These are phyloP conservation scores for Metschnikowia reukaufii DNA, from an alignment of 805 yeast genomes.

Conservation along the genomic window DNA sequence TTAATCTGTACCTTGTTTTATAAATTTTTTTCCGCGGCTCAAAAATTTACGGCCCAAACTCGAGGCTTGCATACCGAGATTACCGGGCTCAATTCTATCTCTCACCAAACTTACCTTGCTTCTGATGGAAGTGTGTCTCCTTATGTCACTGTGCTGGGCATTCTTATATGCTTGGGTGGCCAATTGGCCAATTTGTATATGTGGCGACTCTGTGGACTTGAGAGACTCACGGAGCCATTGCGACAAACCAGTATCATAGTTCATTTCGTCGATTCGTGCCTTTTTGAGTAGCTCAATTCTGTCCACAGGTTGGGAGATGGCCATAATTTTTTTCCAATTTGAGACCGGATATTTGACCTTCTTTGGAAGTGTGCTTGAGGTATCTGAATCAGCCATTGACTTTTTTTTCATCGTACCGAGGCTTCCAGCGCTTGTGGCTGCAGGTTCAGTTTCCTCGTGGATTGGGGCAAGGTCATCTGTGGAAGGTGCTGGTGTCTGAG, in stretches of 20 bases:
- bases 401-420: background rate
- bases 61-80: constrained; percentile 50
- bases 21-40: constrained; percentile 54
- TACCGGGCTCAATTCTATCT: constrained; percentile 44
- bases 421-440: background rate
- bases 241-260: constrained; percentile 56
- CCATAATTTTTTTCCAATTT: constrained; percentile 44
- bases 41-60: constrained; percentile 55
- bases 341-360: constrained; percentile 30
- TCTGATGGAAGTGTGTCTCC: constrained; percentile 41
- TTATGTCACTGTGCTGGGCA: constrained; percentile 55
- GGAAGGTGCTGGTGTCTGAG: constrained; percentile 9
- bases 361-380: background rate
- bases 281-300: constrained; percentile 43
- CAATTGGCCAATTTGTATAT: constrained; percentile 49
- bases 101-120: constrained; percentile 56
- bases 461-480: constrained; percentile 4
- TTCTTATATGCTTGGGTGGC: constrained; percentile 67
- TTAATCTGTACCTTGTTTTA: constrained; percentile 28
- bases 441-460: constrained; percentile 3
- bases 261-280: constrained; percentile 42
- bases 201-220: constrained; percentile 34
- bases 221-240: constrained; percentile 54
- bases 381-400: background rate
- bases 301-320: constrained; percentile 40